Evolutionary conservation across 2,329 filamentous ascomycete genomes (phyloP), one percentile per base, ranked within the genome.

Genomic region (Alternaria sp.): DNA sequence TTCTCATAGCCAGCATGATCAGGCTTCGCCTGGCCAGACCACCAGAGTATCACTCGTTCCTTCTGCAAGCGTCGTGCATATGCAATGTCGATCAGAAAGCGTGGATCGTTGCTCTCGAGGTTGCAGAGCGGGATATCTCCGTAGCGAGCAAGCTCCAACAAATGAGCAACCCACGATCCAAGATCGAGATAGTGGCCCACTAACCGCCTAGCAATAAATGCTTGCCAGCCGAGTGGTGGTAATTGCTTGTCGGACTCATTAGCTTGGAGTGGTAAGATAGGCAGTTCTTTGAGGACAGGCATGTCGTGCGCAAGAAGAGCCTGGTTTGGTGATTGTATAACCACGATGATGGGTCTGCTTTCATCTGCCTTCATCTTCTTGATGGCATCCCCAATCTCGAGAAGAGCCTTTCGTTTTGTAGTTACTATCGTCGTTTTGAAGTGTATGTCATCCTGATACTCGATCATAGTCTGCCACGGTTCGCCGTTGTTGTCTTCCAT

Each of bases 1-100:
- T 90, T 91, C 75, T 99, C 95, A 75, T 97, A 93, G 0, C 95
- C 95, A 44, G 93, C 95, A 78, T 99, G 95, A 74, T 99, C 95
- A 1, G 96, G 95, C 51, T 90, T 87, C 0, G 94, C 88, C 6
- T 90, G 89, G 9, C 87, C 84, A 17, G 94, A 98, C 95, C 95
- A 99, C 95, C 95, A 99, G 6, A 99, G 82, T 5, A 99, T 91
- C 1, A 99, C 92, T 56, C 93, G 93, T 72, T 94, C 97, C 65
- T 91, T 90, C 72, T 97, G 92, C 51, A 99, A 81, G 17, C 93
- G 86, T 56, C 96, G 85, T 0, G 95, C 95, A 75, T 98, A 99
- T 0, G 94, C 91, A 54, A 99, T 87, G 73, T 99, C 95, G 68
- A 99, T 99, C 54, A 99, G 81, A 80, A 95, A 98, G 3, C 92